phyloP scores from a whole-genome alignment of 2,329 filamentous ascomycete species.

The Trichoderma simmonsii region DNA sequence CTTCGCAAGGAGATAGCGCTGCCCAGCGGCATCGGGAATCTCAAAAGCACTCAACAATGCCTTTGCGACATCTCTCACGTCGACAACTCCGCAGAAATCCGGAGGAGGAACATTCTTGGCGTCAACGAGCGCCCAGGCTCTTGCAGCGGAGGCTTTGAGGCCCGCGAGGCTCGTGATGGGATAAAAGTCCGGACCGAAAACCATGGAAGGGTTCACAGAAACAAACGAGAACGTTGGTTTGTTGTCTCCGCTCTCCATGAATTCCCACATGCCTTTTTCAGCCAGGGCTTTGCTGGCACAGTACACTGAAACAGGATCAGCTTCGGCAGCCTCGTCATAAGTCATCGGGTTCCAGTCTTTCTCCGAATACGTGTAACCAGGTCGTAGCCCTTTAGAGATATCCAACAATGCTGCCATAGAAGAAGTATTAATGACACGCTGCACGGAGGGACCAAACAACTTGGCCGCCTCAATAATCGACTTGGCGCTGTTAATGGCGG shows the following conservation, averaged over 20 bases:
- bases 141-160: not conserved
- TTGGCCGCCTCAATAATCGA: not conserved
- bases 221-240: slow-evolving; percentile 21
- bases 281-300: slow-evolving; percentile 50
- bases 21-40: not conserved
- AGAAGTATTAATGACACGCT: not conserved
- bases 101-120: not conserved
- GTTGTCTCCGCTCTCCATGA: slow-evolving; percentile 18
- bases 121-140: not conserved
- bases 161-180: not conserved
- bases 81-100: not conserved
- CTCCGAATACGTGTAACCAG: not conserved
- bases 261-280: slow-evolving; percentile 63
- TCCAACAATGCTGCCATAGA: not conserved
- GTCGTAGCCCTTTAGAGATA: not conserved
- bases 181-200: not conserved
- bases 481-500: not conserved
- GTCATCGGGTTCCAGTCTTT: not conserved
- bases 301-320: slow-evolving; percentile 22
- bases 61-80: not conserved
- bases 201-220: not conserved
- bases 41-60: not conserved
- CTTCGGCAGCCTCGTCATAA: not conserved
- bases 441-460: not conserved
- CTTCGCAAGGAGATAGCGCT: not conserved